Evolutionary conservation across 2,329 filamentous ascomycete genomes (phyloP).

Genomic region (Colletotrichum sp.): DNA sequence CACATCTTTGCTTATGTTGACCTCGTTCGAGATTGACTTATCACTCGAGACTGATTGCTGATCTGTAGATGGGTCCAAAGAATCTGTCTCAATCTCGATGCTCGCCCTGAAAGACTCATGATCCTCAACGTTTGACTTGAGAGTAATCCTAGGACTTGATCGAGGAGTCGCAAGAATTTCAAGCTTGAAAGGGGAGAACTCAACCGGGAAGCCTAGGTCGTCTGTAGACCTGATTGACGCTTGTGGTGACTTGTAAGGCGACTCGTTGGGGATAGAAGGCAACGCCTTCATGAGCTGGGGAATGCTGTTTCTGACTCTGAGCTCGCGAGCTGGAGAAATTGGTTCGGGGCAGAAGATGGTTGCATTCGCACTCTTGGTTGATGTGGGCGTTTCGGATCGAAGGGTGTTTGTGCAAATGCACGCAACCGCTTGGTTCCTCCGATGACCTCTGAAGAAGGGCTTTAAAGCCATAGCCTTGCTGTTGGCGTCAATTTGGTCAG

Average conservation of each 20-base stretch:
- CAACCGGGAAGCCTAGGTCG: conserved; percentile 1
- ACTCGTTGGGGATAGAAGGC: conserved; percentile 47
- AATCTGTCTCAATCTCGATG: neutral
- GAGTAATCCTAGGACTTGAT: conserved; percentile 9
- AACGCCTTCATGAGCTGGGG: conserved; percentile 59
- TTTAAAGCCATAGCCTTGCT: neutral
- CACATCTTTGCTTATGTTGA: neutral
- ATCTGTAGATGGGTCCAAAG: neutral
- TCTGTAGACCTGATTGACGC: neutral
- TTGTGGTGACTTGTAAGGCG: neutral
- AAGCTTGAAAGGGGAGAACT: conserved; percentile 21
- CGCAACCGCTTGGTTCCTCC: conserved; percentile 29
- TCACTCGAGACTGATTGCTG: neutral
- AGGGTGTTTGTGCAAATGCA: conserved; percentile 23
- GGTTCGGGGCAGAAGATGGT: conserved; percentile 51
- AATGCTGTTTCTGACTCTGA: conserved; percentile 54
- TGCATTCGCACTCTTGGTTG: neutral
- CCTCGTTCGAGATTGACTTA: neutral
- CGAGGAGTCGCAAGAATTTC: conserved; percentile 8
- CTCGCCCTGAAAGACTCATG: conserved; percentile 10
- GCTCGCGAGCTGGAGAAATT: conserved; percentile 49
- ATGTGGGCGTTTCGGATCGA: neutral
- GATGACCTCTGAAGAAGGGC: conserved; percentile 25
- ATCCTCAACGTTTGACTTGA: neutral
- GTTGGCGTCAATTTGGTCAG: neutral